Evolutionary conservation across 2,329 filamentous ascomycete genomes (phyloP), one percentile per base, ranked within the genome.

Genomic region (Penicillium sp.): DNA sequence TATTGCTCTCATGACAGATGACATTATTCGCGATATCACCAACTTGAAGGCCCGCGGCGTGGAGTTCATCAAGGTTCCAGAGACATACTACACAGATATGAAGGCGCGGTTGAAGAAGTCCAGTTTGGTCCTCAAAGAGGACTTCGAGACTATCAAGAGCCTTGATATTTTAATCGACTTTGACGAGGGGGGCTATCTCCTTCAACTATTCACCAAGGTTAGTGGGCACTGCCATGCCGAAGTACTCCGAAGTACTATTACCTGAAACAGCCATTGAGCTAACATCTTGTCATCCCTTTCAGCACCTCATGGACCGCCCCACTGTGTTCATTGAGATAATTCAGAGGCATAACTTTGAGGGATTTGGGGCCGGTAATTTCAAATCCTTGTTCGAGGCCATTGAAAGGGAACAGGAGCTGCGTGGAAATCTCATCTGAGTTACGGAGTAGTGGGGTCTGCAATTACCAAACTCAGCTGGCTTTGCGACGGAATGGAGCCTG

Each of bases 261-360:
- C n/a, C n/a, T n/a, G 14, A 29, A 13, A 11, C 3, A 14, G 7
- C 3, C 18, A 1, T 13, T 16, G 2, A 21, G 23, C 47, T 28
- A 19, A 26, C 7, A 13, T n/a, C 8, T 13, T 1, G n/a, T 6
- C 23, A 33, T 11, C 31, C 19, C 10, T 42, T 24, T 56, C n/a
- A 76, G 85, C 93, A 93, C 60, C 75, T 97, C 63, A 90, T 96
- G 88, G 92, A 97, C 75, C 87, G 93, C 11, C 93, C 93, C 21
- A 97, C 93, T 3, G 92, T 97, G 24, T 97, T 97, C 71, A 86
- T 97, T 60, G 93, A 97, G 83, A 96, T 97, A 66, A 97, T 97
- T 66, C 92, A 97, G 80, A 81, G 92, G 53, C 88, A 95, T 66
- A 87, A 91, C 60, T 97, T 97, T 72, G 87, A 89, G 28, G 93